phyloP scores from a whole-genome alignment of 2,329 filamentous ascomycete species.

The Stemphylium lycopersici region DNA sequence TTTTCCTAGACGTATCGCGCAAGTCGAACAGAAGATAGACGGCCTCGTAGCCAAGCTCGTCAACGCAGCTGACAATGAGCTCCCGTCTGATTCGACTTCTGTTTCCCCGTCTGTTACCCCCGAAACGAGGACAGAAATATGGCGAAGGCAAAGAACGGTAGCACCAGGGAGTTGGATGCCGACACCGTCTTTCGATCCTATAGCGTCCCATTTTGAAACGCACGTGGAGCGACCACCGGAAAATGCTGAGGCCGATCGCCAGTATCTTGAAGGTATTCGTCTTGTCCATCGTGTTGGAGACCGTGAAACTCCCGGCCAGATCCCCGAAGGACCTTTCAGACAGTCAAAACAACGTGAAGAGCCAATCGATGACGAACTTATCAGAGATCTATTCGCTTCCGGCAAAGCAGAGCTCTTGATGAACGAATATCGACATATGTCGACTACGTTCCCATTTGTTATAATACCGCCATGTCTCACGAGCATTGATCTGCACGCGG shows the following conservation, averaged over 20 bases:
- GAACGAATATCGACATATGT: constrained; percentile 26
- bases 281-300: constrained; percentile 35
- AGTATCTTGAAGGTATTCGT: constrained; percentile 35
- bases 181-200: constrained; percentile 29
- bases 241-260: constrained; percentile 25
- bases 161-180: constrained; percentile 39
- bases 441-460: constrained; percentile 39
- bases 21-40: constrained; percentile 47
- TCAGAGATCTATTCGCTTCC: constrained; percentile 26
- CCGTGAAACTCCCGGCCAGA: constrained; percentile 12
- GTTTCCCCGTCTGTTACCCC: not conserved
- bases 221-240: constrained; percentile 8
- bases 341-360: constrained; percentile 25
- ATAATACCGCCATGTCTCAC: constrained; percentile 24
- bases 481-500: constrained; percentile 24
- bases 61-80: constrained; percentile 13
- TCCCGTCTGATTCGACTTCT: not conserved
- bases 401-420: constrained; percentile 37
- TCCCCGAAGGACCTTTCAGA: constrained; percentile 24
- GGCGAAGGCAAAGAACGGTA: constrained; percentile 4
- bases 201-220: constrained; percentile 8
- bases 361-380: constrained; percentile 27
- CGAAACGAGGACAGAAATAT: not conserved
- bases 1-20: constrained; percentile 37
- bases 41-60: constrained; percentile 42